phyloP scores from a whole-genome alignment of 2,329 filamentous ascomycete genomes.

The Penicillium sp. region DNA sequence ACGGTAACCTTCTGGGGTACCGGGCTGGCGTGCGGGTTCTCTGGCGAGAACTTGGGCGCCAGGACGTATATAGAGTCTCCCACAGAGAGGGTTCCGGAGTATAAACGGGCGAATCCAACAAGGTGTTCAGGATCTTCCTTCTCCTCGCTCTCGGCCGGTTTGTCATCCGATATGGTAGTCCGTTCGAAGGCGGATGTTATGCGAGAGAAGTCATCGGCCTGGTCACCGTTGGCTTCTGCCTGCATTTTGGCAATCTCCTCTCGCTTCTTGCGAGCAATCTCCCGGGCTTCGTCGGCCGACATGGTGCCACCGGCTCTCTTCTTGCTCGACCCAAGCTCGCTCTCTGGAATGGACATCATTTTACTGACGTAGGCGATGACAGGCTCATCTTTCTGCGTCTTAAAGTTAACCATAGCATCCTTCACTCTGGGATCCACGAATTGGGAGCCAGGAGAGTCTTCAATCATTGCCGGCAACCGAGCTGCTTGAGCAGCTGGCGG shows the following conservation, averaged over 20 bases:
- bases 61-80: constrained; percentile 87
- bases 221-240: constrained; percentile 44
- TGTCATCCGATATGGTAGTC: too few relatives aligned
- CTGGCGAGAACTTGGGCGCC: constrained; percentile 84
- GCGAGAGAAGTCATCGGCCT: constrained; percentile 45
- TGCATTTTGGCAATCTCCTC: constrained; percentile 77
- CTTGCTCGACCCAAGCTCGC: constrained; percentile 73
- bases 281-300: constrained; percentile 80
- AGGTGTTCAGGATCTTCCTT: constrained; percentile 71
- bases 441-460: constrained; percentile 66
- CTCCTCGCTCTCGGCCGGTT: constrained; percentile 48
- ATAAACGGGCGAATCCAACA: constrained; percentile 88
- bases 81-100: constrained; percentile 79
- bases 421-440: constrained; percentile 68
- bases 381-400: constrained; percentile 59
- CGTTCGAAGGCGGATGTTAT: constrained; percentile 53
- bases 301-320: constrained; percentile 63
- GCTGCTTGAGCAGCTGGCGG: constrained; percentile 70
- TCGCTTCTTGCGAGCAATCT: constrained; percentile 76
- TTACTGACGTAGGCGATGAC: constrained; percentile 95
- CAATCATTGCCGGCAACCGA: constrained; percentile 68
- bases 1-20: constrained; percentile 74
- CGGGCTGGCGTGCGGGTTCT: constrained; percentile 60
- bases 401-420: constrained; percentile 75
- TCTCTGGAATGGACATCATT: constrained; percentile 91